A percentile compares a stretch with the other conserved stretches of the same genome.
Conservation (phyloP, 208 protist genomes). For the Crithidia mellificae region DNA sequence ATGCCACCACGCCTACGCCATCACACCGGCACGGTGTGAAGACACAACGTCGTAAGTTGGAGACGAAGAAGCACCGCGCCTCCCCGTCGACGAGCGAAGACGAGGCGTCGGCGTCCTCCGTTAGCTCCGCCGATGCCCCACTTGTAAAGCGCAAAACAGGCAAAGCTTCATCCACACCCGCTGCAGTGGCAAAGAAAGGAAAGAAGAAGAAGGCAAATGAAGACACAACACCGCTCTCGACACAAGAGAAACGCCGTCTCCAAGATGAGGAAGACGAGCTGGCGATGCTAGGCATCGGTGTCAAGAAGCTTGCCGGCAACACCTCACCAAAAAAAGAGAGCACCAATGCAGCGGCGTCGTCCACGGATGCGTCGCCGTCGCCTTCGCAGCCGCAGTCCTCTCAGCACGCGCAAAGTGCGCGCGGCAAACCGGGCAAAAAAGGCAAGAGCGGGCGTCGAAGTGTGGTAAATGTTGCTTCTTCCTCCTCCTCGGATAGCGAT, state of each 20-base stretch:
- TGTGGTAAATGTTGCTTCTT: conserved; percentile 18
- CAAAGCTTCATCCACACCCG: not conserved
- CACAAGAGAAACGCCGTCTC: conserved; percentile 2
- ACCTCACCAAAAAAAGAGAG: not conserved
- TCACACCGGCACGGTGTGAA: not conserved
- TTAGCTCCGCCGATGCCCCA: not conserved
- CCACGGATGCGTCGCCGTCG: not conserved
- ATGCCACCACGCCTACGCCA: no score
- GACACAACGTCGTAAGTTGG: not conserved
- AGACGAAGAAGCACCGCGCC: not conserved
- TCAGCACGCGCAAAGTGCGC: not conserved
- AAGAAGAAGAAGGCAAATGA: not conserved
- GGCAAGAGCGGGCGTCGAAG: conserved; percentile 2
- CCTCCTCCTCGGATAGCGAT: conserved; percentile 7
- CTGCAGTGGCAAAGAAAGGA: not conserved
- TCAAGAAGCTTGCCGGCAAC: not conserved
- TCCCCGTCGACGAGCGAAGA: conserved; percentile 2
- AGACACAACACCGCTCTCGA: not conserved
- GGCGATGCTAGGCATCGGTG: conserved; percentile 2
- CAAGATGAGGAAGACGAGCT: conserved; percentile 20
- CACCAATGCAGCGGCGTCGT: not conserved
- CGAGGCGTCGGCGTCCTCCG: not conserved
- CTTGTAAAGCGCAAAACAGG: not conserved
- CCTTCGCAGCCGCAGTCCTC: not conserved
- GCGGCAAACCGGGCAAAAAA: not conserved